Percentiles rank a stretch among this genome's conserved stretches.
These are phyloP conservation scores for Monilinia aucupariae DNA, from an alignment of 2,329 filamentous ascomycete species.

Conservation along the genomic window DNA sequence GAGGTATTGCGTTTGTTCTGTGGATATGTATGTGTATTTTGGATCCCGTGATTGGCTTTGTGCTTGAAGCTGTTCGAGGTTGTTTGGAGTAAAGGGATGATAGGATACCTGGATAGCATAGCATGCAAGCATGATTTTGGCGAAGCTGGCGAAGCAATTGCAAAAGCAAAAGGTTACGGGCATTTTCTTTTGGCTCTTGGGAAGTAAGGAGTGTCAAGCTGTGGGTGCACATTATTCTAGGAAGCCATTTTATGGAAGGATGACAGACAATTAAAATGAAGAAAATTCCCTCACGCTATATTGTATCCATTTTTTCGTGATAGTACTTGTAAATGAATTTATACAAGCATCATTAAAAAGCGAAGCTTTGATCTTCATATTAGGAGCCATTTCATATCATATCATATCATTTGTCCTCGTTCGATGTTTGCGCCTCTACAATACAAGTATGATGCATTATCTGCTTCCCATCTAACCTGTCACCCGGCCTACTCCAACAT, in stretches of 20 bases:
- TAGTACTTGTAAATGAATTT: not conserved
- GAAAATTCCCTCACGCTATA: not conserved
- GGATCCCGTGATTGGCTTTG: not conserved
- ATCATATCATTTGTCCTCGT: conserved; percentile 8
- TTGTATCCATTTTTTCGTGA: not conserved
- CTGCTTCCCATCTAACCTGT: conserved; percentile 13
- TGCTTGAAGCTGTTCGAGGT: not conserved
- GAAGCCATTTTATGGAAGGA: not conserved
- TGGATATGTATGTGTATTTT: not conserved
- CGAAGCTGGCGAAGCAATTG: not conserved
- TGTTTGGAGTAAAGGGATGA: not conserved
- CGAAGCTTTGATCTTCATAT: too few relatives aligned
- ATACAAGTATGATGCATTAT: conserved; percentile 27
- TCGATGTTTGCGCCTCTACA: conserved; percentile 28
- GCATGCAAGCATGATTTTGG: not conserved
- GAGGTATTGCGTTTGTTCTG: not conserved
- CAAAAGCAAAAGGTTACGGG: not conserved
- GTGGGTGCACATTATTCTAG: not conserved
- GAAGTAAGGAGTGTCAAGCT: not conserved
- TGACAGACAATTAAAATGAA: not conserved
- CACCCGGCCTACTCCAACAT: conserved; percentile 66
- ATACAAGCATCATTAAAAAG: not conserved
- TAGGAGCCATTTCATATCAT: conserved; percentile 11
- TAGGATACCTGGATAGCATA: not conserved
- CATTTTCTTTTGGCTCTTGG: not conserved